Evolutionary conservation across 169 alveolate species (phyloP).

Genomic region (Ichthyophthirius multifiliis): DNA sequence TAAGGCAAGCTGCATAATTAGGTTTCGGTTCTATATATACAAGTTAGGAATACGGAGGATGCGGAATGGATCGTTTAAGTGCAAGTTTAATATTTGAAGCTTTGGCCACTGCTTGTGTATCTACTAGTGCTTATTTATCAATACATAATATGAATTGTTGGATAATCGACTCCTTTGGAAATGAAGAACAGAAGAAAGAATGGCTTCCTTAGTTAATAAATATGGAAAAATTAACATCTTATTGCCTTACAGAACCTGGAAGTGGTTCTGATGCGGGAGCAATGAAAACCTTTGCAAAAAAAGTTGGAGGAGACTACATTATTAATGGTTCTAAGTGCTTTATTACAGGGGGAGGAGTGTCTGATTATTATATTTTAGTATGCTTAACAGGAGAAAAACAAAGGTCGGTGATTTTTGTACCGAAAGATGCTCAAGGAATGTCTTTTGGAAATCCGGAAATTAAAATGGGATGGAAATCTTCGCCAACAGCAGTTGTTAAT

Average conservation of each 20-base stretch:
- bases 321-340: constrained; percentile 78
- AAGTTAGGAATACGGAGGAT: constrained; percentile 63
- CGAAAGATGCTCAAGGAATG: constrained; percentile 63
- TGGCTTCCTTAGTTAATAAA: constrained; percentile 53
- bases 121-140: constrained; percentile 61
- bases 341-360: constrained; percentile 68
- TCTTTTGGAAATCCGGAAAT: constrained; percentile 60
- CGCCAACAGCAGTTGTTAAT: constrained; percentile 62
- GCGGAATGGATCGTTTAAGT: constrained; percentile 60
- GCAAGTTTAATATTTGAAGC: constrained; percentile 74
- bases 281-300: constrained; percentile 63
- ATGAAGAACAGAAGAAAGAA: constrained; percentile 42
- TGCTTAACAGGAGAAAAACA: constrained; percentile 72
- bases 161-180: constrained; percentile 67
- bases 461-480: constrained; percentile 79
- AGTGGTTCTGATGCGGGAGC: constrained; percentile 41
- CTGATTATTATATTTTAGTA: constrained; percentile 64
- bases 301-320: constrained; percentile 65
- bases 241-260: constrained; percentile 78
- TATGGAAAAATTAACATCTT: constrained; percentile 58
- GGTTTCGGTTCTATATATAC: constrained; percentile 68
- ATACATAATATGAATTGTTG: constrained; percentile 66
- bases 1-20: constrained; percentile 59
- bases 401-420: constrained; percentile 63
- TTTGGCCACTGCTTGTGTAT: constrained; percentile 61